Evolutionary conservation across 371 early-diverging fungal species (phyloP), one percentile per base, ranked within the genome.

Genomic region (Mortierella sp.): DNA sequence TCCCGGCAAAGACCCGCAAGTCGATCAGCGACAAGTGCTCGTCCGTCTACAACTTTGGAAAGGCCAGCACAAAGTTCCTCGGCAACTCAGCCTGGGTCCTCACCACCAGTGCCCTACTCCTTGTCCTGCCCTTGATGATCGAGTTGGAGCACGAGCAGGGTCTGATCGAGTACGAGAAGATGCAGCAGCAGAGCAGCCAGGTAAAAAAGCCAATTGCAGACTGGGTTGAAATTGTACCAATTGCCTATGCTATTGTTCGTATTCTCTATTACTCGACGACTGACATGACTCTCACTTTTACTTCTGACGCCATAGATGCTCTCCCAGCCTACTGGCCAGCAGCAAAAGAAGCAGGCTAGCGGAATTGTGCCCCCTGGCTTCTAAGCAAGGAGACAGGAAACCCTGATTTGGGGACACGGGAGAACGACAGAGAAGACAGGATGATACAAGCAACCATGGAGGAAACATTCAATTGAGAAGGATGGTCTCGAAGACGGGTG

Each of bases 51-150:
- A 88, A 86, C 61, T 90, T 90, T 88, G 90, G 92, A 53, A 88
- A 87, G 76, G 85, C 89, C 22, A 89, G 91, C 34, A 85, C 89
- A 58, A 86, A 89, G 13, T 88, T 94, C 85, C 87, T 91, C 29
- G 95, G 95, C 52, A 93, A 93, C 87, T 87, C 92, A 48, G 93
- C 93, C 31, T 95, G 95, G 95, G 92, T 95, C n/a, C 85, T 94
- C 16, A 92, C 94, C 29, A 95, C 95, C 11, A 92, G 91, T 66
- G 94, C 94, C 80, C 80, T 96, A 41, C 88, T 94, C 37, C 86
- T 94, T 61, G 91, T 96, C 43, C 86, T 96, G 65, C 94, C 94
- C 37, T 87, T 94, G 66, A 92, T 92, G 47, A 85, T 93, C 65
- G 95, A 93, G 85, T 87, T 93, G 41, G 95, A 94, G 83, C 92